A percentile compares a stretch with the other conserved stretches of the same genome.
Conservation (phyloP, 1,139 yeast species). For the Yamadazyma membranifaciens region DNA sequence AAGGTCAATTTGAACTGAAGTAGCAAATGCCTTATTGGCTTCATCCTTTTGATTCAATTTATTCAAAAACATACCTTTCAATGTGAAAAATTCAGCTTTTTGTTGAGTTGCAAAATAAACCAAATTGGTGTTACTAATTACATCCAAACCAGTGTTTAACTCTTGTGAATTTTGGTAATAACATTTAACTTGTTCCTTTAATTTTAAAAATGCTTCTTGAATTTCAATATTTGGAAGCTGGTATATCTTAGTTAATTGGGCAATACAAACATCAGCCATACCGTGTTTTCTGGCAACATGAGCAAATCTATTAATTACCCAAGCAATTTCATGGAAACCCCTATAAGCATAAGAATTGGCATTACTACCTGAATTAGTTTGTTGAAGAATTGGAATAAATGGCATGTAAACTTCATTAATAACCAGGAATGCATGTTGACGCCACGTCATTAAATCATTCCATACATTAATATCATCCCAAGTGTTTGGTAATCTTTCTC, state of each 20-base stretch:
- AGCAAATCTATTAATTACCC: slow-evolving; percentile 98
- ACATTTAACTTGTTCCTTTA: slow-evolving; percentile 96
- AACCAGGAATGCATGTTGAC: slow-evolving; percentile 98
- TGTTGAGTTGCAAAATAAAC: slow-evolving; percentile 96
- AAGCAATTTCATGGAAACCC: slow-evolving; percentile 98
- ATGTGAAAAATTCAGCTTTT: slow-evolving; percentile 94
- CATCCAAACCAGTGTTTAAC: slow-evolving; percentile 91
- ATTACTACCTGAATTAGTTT: slow-evolving; percentile 65
- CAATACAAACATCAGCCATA: slow-evolving; percentile 95
- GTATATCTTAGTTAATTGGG: slow-evolving; percentile 89
- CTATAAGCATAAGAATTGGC: slow-evolving; percentile 92
- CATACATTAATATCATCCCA: slow-evolving; percentile 98
- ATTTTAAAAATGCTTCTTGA: slow-evolving; percentile 93
- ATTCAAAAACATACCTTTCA: slow-evolving; percentile 97
- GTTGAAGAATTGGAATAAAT: slow-evolving; percentile 81
- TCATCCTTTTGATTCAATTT: slow-evolving; percentile 87
- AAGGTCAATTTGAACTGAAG: slow-evolving; percentile 94
- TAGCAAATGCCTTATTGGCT: slow-evolving; percentile 96
- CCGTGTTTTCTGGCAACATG: slow-evolving; percentile 97
- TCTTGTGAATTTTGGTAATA: slow-evolving; percentile 89
- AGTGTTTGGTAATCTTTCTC: slow-evolving; percentile 90
- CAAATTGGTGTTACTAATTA: slow-evolving; percentile 91
- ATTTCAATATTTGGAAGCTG: slow-evolving; percentile 96
- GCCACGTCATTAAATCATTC: slow-evolving; percentile 98
- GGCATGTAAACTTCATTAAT: slow-evolving; percentile 94